phyloP scores from a whole-genome alignment of 140 eudicot species.

The Cichorium intybus region DNA sequence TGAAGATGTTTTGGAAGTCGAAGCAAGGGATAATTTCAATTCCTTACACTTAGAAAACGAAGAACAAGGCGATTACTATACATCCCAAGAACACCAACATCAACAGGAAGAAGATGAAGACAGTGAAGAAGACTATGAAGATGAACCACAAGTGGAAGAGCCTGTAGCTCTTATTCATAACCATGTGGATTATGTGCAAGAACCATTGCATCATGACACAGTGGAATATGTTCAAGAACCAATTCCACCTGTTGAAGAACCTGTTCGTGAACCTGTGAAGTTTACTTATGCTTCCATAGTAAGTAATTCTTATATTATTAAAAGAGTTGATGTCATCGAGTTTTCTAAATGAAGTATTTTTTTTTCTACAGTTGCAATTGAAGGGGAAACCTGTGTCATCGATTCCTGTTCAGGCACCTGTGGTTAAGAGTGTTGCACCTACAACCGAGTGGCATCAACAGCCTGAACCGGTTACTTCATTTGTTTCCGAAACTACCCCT shows the following conservation, averaged over 20 bases:
- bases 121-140: slow-evolving; percentile 38
- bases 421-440: slow-evolving; percentile 40
- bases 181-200: slow-evolving; percentile 37
- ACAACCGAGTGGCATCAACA: slow-evolving; percentile 46
- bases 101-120: slow-evolving; percentile 40
- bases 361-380: slow-evolving; percentile 49
- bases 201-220: slow-evolving; percentile 28
- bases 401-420: slow-evolving; percentile 37
- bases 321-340: background rate
- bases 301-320: slow-evolving; percentile 13
- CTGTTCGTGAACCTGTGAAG: slow-evolving; percentile 59
- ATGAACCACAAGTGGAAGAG: slow-evolving; percentile 51
- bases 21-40: slow-evolving; percentile 46
- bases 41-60: slow-evolving; percentile 56
- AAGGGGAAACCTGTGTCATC: slow-evolving; percentile 57
- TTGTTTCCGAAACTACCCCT: slow-evolving; percentile 31
- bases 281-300: slow-evolving; percentile 82
- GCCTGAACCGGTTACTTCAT: slow-evolving; percentile 48
- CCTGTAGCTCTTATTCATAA: slow-evolving; percentile 28
- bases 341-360: background rate
- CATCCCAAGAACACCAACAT: slow-evolving; percentile 42
- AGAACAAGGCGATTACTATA: slow-evolving; percentile 47
- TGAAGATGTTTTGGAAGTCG: slow-evolving; percentile 59
- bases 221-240: slow-evolving; percentile 20
- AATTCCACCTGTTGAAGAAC: slow-evolving; percentile 1